A percentile compares a stretch with the other conserved stretches of the same genome.
phyloP scores from a whole-genome alignment of 2,329 filamentous ascomycete genomes.

The Graphilbum ipis-grandicollis region DNA sequence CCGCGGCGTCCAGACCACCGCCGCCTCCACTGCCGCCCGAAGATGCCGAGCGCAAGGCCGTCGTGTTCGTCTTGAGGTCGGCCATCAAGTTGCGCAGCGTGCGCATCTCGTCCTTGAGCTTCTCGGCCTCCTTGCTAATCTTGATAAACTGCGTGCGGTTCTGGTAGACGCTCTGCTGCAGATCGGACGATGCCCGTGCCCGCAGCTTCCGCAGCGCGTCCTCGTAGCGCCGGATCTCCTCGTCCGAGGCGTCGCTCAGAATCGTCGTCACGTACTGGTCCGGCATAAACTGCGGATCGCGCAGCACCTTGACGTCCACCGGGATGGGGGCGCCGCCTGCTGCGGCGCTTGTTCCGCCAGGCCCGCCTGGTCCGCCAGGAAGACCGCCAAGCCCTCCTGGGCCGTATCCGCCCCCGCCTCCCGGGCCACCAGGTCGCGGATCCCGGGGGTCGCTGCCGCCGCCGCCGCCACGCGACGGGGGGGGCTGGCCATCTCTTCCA shows the following conservation, averaged over 20 bases:
- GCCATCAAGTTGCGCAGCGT: constrained; percentile 80
- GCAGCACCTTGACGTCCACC: constrained; percentile 61
- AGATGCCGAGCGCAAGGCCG: constrained; percentile 43
- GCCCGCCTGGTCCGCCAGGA: no score
- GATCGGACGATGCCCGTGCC: constrained; percentile 58
- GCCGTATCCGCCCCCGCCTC: neutral
- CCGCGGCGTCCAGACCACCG: neutral
- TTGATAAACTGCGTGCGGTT: constrained; percentile 98
- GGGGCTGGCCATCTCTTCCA: constrained; percentile 10
- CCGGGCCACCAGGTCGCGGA: neutral
- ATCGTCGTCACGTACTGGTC: constrained; percentile 64
- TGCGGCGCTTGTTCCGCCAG: neutral
- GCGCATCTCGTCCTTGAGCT: constrained; percentile 91
- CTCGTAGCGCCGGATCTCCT: constrained; percentile 73
- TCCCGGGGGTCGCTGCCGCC: neutral
- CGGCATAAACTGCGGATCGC: constrained; percentile 60
- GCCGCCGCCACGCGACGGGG: neutral
- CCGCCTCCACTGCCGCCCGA: neutral
- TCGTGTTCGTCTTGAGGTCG: constrained; percentile 68
- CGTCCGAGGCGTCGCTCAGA: constrained; percentile 70
- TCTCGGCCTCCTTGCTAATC: constrained; percentile 97
- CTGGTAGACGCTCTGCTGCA: constrained; percentile 92
- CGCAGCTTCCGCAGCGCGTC: constrained; percentile 59
- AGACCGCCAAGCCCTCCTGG: no score
- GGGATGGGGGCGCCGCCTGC: constrained; percentile 29